Percentiles rank a stretch among this genome's conserved stretches.
Evolutionary conservation across 305 asterid genomes (phyloP).

Genomic region (Fraxinus dipetala): DNA sequence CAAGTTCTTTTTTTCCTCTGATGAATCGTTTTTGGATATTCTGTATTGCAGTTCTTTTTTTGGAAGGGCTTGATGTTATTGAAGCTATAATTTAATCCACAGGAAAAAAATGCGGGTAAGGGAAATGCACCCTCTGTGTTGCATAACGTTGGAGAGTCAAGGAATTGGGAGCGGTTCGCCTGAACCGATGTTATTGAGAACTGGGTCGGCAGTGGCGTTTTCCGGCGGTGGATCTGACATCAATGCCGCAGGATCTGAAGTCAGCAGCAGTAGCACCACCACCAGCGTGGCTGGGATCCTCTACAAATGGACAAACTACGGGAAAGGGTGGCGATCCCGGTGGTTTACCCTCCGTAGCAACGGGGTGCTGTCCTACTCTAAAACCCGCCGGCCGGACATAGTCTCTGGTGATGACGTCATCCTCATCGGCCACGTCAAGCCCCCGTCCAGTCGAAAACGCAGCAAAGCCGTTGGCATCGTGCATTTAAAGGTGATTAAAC

Average conservation of each 20-base stretch:
- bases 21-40: constrained; percentile 27
- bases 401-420: constrained; percentile 40
- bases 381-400: constrained; percentile 49
- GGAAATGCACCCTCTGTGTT: constrained; percentile 93
- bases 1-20: constrained; percentile 19
- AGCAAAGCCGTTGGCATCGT: constrained; percentile 64
- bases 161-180: constrained; percentile 61
- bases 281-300: constrained; percentile 61
- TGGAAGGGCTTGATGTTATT: constrained; percentile 1
- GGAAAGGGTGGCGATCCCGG: constrained; percentile 94
- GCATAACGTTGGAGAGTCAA: constrained; percentile 67
- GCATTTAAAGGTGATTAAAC: constrained; percentile 59
- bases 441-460: constrained; percentile 39
- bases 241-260: constrained; percentile 62
- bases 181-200: constrained; percentile 63
- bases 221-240: constrained; percentile 57
- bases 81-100: not conserved
- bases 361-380: constrained; percentile 72
- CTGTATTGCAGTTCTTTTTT: constrained; percentile 7
- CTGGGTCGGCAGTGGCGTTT: constrained; percentile 62
- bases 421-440: constrained; percentile 47
- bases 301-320: constrained; percentile 85
- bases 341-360: constrained; percentile 72
- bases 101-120: constrained; percentile 61
- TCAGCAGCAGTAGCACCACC: constrained; percentile 26